phyloP scores from a whole-genome alignment of 176 grass and related monocot species.

The Avena insularis region DNA sequence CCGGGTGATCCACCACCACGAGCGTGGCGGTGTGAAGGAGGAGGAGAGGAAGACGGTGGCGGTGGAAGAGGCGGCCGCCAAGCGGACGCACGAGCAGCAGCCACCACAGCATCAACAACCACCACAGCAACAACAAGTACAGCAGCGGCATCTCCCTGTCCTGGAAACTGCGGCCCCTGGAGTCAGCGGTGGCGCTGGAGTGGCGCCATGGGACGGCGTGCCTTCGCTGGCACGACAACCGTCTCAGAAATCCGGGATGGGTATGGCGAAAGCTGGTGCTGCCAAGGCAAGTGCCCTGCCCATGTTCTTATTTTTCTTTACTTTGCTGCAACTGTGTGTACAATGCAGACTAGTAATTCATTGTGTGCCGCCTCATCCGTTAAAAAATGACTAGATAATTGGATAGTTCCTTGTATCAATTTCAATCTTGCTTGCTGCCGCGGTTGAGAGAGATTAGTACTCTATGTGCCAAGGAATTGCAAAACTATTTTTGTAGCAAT shows the following conservation, averaged over 20 bases:
- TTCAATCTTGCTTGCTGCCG: slow-evolving; percentile 22
- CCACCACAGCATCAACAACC: background rate
- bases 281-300: slow-evolving; percentile 60
- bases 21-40: slow-evolving; percentile 38
- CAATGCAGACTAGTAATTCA: slow-evolving; percentile 33
- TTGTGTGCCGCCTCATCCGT: background rate
- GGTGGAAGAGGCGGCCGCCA: slow-evolving; percentile 46
- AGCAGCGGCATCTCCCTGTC: slow-evolving; percentile 2
- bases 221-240: slow-evolving; percentile 61
- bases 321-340: background rate
- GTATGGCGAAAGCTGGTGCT: slow-evolving; percentile 59
- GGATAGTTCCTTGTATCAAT: slow-evolving; percentile 10
- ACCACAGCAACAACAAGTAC: slow-evolving; percentile 7
- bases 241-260: slow-evolving; percentile 68
- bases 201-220: slow-evolving; percentile 46
- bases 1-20: slow-evolving; percentile 46
- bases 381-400: background rate
- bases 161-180: background rate
- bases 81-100: slow-evolving; percentile 60
- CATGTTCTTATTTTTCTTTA: slow-evolving; percentile 16
- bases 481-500: background rate
- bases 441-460: background rate
- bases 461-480: background rate
- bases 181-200: background rate
- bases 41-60: slow-evolving; percentile 35